Evolutionary conservation across 495 filamentous ascomycete species (phyloP).

Genomic region (Rhizodiscina lignyota): DNA sequence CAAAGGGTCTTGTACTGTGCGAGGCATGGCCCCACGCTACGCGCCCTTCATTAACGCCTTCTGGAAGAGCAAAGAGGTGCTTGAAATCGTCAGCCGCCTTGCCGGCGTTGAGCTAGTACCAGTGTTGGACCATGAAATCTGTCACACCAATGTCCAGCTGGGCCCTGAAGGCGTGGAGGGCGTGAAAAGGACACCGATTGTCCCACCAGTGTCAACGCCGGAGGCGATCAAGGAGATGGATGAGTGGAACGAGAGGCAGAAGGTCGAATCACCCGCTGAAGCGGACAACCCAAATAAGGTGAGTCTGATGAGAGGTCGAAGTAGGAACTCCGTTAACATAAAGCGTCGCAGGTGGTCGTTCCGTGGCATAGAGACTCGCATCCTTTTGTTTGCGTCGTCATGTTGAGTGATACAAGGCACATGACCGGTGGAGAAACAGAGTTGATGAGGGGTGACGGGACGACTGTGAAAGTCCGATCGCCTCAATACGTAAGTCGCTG

Average conservation of each 20-base stretch:
- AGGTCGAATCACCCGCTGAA: no score
- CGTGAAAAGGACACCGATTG: neutral
- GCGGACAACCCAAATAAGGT: no score
- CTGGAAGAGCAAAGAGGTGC: neutral
- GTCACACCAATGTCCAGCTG: neutral
- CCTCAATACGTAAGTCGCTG: no score
- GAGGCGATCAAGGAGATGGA: no score
- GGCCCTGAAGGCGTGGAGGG: neutral
- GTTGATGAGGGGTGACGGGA: constrained; percentile 4
- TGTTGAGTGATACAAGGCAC: constrained; percentile 9
- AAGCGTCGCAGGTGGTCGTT: no score
- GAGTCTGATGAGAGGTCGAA: no score
- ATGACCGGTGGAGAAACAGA: constrained; percentile 14
- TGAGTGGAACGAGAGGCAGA: no score
- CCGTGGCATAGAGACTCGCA: constrained; percentile 17
- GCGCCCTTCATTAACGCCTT: neutral
- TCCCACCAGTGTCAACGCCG: no score
- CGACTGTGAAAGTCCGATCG: no score
- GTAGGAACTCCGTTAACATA: no score
- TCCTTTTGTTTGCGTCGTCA: constrained; percentile 11
- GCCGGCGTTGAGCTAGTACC: neutral
- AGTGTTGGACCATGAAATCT: neutral
- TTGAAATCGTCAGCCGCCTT: neutral
- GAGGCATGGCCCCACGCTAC: neutral
- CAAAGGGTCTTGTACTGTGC: neutral